These are phyloP conservation scores for Alternaria angustiovoidea DNA, from an alignment of 2,329 filamentous ascomycete species.

Conservation along the genomic window DNA sequence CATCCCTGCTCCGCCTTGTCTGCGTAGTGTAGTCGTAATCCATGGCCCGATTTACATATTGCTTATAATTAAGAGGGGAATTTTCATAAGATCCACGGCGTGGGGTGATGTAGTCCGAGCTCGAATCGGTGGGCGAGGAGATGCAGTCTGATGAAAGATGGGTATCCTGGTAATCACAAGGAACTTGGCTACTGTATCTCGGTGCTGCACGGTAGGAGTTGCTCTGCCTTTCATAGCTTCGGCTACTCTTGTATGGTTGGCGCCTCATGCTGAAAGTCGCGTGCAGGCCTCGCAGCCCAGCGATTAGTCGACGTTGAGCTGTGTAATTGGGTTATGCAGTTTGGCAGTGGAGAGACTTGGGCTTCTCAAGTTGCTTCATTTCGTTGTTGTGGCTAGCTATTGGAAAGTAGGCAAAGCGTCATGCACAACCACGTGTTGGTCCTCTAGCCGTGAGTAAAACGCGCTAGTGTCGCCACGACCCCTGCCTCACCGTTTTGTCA, in stretches of 20 bases:
- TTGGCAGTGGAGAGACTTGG: not conserved
- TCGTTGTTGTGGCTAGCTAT: conserved; percentile 7
- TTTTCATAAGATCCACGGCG: not conserved
- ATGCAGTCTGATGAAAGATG: conserved; percentile 14
- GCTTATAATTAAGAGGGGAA: not conserved
- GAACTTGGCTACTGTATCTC: not conserved
- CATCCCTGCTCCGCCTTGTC: not conserved
- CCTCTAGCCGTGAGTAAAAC: conserved; percentile 11
- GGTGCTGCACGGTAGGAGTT: not conserved
- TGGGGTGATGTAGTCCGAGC: conserved; percentile 14
- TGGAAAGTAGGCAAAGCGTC: conserved; percentile 1
- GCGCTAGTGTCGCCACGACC: conserved; percentile 1
- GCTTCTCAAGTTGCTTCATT: conserved; percentile 4
- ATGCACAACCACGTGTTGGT: conserved; percentile 21
- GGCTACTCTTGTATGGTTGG: conserved; percentile 3
- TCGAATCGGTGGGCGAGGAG: conserved; percentile 4
- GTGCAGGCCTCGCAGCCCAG: not conserved
- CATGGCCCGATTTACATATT: conserved; percentile 1
- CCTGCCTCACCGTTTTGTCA: not conserved
- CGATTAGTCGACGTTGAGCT: conserved; percentile 3
- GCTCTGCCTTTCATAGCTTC: conserved; percentile 6
- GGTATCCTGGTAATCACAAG: conserved; percentile 3
- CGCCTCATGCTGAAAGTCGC: conserved; percentile 8
- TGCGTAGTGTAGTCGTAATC: conserved; percentile 9
- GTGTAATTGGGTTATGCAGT: conserved; percentile 6